phyloP scores from a whole-genome alignment of 1,284 basidiomycete genomes.

The Puccinia triticina region DNA sequence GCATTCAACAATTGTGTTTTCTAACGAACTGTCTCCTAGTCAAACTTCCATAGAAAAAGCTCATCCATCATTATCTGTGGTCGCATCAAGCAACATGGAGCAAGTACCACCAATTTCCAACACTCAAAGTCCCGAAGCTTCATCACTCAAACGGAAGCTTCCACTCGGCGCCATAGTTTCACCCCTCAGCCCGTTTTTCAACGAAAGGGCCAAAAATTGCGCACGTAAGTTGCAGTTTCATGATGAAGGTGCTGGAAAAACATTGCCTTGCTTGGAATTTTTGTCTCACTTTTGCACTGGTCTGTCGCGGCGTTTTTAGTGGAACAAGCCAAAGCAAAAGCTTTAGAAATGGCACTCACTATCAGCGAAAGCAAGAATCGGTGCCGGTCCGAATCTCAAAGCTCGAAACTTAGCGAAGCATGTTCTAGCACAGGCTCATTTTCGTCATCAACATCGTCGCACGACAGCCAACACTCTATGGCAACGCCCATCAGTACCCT shows the following conservation, averaged over 20 bases:
- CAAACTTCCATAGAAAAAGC: neutral
- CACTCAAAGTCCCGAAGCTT: neutral
- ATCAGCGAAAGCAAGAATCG: neutral
- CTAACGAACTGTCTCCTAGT: neutral
- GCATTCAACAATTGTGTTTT: neutral
- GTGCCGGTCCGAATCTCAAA: neutral
- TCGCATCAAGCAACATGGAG: conserved; percentile 4
- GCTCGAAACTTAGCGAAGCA: conserved; percentile 19
- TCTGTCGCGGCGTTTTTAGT: neutral
- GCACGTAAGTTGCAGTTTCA: neutral
- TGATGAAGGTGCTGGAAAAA: too few relatives aligned
- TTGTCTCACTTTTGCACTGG: neutral
- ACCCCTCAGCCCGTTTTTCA: conserved; percentile 28
- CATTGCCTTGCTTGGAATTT: neutral
- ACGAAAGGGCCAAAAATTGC: conserved; percentile 17
- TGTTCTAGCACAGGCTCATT: conserved; percentile 15
- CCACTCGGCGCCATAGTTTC: conserved; percentile 27
- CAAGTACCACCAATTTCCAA: neutral
- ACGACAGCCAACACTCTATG: conserved; percentile 6
- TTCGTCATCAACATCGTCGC: neutral
- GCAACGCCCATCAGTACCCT: neutral
- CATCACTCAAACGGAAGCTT: neutral
- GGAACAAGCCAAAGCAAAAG: conserved; percentile 15
- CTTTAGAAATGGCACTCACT: neutral
- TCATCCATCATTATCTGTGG: neutral